phyloP scores from a whole-genome alignment of 1,139 yeast species.

The Zhuliangozyma parablackwelliae region DNA sequence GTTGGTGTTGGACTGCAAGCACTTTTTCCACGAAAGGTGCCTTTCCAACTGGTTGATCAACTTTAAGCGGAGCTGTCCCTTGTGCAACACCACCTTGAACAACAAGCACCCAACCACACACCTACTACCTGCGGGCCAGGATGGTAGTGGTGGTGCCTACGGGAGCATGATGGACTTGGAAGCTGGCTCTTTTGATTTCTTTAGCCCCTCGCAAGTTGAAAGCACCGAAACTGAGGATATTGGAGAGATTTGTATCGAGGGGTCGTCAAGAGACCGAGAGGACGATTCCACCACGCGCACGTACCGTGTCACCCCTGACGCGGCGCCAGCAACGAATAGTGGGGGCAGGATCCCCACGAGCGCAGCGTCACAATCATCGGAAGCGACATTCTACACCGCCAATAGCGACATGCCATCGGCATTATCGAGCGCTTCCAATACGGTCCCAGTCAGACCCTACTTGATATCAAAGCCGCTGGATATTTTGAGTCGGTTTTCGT shows the following conservation, averaged over 20 bases:
- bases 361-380: background rate
- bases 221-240: conserved; percentile 3
- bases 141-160: conserved; percentile 9
- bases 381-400: conserved; percentile 5
- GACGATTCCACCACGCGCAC: background rate
- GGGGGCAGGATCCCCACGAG: no score
- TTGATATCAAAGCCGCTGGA: conserved; percentile 23
- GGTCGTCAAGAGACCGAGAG: background rate
- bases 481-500: conserved; percentile 19
- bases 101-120: conserved; percentile 1
- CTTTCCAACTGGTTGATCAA: conserved; percentile 45
- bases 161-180: conserved; percentile 20
- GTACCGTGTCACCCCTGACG: conserved; percentile 1
- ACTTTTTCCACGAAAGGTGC: conserved; percentile 42
- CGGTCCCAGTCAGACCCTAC: conserved; percentile 3
- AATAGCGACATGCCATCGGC: conserved; percentile 1
- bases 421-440: no score
- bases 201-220: conserved; percentile 7
- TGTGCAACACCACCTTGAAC: conserved; percentile 33
- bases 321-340: no score
- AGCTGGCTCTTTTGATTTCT: conserved; percentile 8
- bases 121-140: conserved; percentile 18
- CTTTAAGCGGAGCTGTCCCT: conserved; percentile 42
- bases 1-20: conserved; percentile 41
- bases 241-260: background rate